Evolutionary conservation across 2,329 filamentous ascomycete species (phyloP), one percentile per base, ranked within the genome.

Genomic region (Penicillium hesseltinei): DNA sequence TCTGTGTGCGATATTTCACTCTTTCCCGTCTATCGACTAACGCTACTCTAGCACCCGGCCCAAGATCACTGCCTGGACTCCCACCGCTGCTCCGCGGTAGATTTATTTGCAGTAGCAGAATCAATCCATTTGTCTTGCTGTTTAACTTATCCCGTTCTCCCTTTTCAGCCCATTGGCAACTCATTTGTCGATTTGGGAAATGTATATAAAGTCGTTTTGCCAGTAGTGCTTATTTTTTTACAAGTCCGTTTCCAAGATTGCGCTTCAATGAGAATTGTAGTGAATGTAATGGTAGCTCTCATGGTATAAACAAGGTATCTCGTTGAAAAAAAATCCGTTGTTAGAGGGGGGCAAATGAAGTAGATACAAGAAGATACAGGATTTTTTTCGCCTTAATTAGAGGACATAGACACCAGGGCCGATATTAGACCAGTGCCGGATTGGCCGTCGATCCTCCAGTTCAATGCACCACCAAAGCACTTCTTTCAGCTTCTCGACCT

Each of bases 391-490:
- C 19, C 25, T 49, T 57, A 36, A 59, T 73, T 64, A 86, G 61
- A 87, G 75, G 46, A 89, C 83, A 74, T 90, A 90, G 21, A 88
- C 83, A 21, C 86, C 85, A 49, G 81, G 81, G 4, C 84, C 87
- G 29, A 91, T 81, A 63, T 83, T 87, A 31, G 80, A 82, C 94
- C 93, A 97, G 57, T 84, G 83, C 56, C 94, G 85, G 47, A 96
- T 83, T 0, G 88, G 91, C 62, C 85, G 86, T 8, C 85, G 86
- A 71, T 99, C 93, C 72, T 97, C 94, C 31, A 99, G 80, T 75
- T 97, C 92, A 13, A 99, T 90, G 67, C 92, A 96, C 92, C 93
- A 97, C 94, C 94, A 97, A 7, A 97, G 81, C 45, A 92, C 91
- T 66, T 94, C 89, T 77, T 92, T 95, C 15, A 94, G 89, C 78